phyloP scores from a whole-genome alignment of 495 filamentous ascomycete genomes.

The Articulospora tetracladia region DNA sequence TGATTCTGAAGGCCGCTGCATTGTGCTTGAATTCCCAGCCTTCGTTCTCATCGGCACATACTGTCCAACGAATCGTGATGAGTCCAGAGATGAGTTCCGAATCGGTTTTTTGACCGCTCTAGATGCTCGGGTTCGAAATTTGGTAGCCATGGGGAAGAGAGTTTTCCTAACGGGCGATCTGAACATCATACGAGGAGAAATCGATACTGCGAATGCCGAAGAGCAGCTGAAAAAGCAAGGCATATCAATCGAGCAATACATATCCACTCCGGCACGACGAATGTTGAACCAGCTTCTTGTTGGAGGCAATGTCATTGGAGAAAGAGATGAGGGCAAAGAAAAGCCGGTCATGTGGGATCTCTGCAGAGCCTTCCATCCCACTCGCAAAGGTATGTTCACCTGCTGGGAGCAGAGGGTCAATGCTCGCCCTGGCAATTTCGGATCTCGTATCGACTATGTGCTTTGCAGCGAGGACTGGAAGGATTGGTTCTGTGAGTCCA shows the following conservation, averaged over 20 bases:
- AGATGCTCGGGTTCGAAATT: conserved; percentile 78
- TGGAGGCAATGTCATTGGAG: conserved; percentile 64
- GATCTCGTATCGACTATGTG: conserved; percentile 90
- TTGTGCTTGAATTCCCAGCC: conserved; percentile 92
- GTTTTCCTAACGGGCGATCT: conserved; percentile 87
- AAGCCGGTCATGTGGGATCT: conserved; percentile 79
- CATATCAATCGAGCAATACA: conserved; percentile 61
- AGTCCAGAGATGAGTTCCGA: conserved; percentile 79
- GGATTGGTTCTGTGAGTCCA: conserved; percentile 78
- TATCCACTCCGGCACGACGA: conserved; percentile 70
- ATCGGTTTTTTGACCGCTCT: conserved; percentile 74
- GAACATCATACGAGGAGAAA: conserved; percentile 74
- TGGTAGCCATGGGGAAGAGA: conserved; percentile 71
- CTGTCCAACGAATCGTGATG: conserved; percentile 82
- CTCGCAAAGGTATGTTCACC: conserved; percentile 86
- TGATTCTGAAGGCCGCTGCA: conserved; percentile 88
- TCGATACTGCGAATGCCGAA: conserved; percentile 67
- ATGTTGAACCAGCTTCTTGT: conserved; percentile 82
- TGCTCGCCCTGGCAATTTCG: conserved; percentile 85
- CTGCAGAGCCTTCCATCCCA: conserved; percentile 77
- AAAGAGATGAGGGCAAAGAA: conserved; percentile 70
- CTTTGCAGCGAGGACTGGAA: conserved; percentile 78
- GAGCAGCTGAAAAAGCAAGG: conserved; percentile 69
- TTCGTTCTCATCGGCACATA: conserved; percentile 93
- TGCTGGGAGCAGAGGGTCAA: conserved; percentile 90